Conservation (phyloP, 1,284 basidiomycete species). For the Ganoderma boninense region DNA sequence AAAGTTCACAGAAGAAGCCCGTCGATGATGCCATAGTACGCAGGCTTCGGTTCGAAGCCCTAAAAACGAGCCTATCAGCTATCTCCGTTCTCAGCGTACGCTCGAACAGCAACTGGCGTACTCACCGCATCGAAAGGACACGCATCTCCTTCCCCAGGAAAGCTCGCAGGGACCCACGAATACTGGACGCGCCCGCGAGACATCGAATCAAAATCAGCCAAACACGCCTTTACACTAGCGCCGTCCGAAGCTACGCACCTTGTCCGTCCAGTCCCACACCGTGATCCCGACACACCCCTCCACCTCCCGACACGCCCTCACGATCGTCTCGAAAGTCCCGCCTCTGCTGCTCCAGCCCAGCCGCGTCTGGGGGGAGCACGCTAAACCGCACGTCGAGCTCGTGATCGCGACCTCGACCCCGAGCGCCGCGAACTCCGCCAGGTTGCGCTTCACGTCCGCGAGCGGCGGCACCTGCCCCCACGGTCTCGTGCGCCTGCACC, state of each 20-base stretch:
- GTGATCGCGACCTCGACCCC: conserved; percentile 70
- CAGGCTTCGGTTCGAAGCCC: conserved; percentile 36
- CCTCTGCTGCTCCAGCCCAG: conserved; percentile 58
- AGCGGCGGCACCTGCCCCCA: conserved; percentile 51
- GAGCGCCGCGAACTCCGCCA: conserved; percentile 57
- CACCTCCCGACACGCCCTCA: conserved; percentile 59
- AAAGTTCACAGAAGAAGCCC: conserved; percentile 4
- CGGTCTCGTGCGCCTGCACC: conserved; percentile 60
- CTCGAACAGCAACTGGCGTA: conserved; percentile 5
- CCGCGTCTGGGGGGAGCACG: conserved; percentile 55
- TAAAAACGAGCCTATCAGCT: conserved; percentile 4
- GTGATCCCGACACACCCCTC: conserved; percentile 59
- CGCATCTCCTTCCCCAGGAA: conserved; percentile 56
- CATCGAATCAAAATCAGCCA: not conserved
- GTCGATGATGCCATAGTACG: conserved; percentile 33
- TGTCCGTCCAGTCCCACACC: conserved; percentile 63
- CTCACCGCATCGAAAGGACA: conserved; percentile 57
- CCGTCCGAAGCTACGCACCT: conserved; percentile 27
- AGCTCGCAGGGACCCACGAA: conserved; percentile 59
- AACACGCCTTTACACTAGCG: too few species aligned
- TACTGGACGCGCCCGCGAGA: conserved; percentile 37
- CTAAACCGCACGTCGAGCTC: conserved; percentile 63
- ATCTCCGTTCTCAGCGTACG: not conserved
- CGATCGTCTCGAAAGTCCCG: conserved; percentile 61
- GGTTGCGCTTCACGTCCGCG: conserved; percentile 50